These are phyloP conservation scores for Eucalyptus lansdowneana DNA, from an alignment of 345 rosid species.

Conservation along the genomic window DNA sequence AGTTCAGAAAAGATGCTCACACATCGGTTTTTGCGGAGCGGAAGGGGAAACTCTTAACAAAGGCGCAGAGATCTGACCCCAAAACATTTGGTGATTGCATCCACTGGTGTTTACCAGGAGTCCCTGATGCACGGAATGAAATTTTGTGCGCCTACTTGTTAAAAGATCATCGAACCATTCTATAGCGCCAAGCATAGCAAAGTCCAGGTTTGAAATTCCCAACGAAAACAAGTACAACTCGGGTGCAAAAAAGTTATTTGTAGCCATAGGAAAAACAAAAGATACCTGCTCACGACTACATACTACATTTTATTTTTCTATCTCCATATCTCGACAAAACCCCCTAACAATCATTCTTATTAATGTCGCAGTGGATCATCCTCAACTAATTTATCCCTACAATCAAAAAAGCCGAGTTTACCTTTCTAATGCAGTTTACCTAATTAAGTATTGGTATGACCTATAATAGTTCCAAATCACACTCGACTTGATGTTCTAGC, in stretches of 20 bases:
- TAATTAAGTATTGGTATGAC: neutral
- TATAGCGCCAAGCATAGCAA: neutral
- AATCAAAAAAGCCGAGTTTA: neutral
- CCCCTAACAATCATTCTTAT: neutral
- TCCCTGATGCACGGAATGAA: constrained; percentile 84
- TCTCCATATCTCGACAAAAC: neutral
- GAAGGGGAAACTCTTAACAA: constrained; percentile 77
- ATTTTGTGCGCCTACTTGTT: constrained; percentile 66
- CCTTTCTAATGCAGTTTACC: neutral
- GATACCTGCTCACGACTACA: neutral
- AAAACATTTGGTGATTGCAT: constrained; percentile 68
- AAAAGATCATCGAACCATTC: constrained; percentile 19
- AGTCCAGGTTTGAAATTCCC: neutral
- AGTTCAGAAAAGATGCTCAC: constrained; percentile 77
- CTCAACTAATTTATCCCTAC: neutral
- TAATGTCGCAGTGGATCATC: neutral
- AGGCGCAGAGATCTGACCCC: constrained; percentile 55
- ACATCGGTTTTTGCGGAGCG: constrained; percentile 64
- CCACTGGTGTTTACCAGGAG: constrained; percentile 93
- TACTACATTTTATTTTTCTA: neutral
- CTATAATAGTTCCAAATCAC: too few relatives aligned
- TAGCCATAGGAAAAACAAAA: neutral
- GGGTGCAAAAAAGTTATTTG: neutral
- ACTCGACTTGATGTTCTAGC: too few relatives aligned
- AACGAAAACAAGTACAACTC: neutral